Base-by-base conservation (phyloP, 164 flowering plant species). In the Chimonanthus praecox region DNA sequence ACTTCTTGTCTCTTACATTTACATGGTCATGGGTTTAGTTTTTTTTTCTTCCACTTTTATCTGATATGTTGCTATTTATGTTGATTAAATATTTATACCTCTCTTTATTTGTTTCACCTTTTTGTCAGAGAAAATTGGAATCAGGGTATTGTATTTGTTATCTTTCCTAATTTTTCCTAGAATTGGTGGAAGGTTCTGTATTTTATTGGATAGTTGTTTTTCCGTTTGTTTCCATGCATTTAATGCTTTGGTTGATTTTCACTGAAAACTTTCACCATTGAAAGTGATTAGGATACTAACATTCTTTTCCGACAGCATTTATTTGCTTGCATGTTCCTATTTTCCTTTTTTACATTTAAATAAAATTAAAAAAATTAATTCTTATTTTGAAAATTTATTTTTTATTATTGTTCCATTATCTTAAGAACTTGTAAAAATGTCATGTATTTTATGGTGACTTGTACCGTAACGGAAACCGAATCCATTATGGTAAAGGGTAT, bases 51-150 rank as follows among this genome's bases (percentile, higher is more conserved):
- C 16, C 60, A 10, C 16, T 68, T 47, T 69, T 48, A 61, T 66
- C n/a, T 64, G 69, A 78, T 84, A 82, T 72, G 80, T 73, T 79
- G 79, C 78, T 74, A 7, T 47, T 67, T 72, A 66, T 68, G 58
- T 16, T 66, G 60, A 48, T 58, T 60, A 9, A 77, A 79, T 76
- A 72, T 64, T 77, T 71, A 79, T 75, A 65, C 72, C 75, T 60
- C 72, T 71, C 48, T 64, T 73, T 70, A 58, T 71, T 77, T 68
- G 75, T 71, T 74, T 82, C 71, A 72, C 10, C 77, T 78, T 79
- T 79, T 79, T 68, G 72, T 44, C 48, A 66, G 7, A 45, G 10
- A 5, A 64, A 46, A 79, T 77, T 78, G 78, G 75, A 83, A 67
- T 79, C 81, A 58, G 61, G 54, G 44, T 73, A 67, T 78, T 76